phyloP scores from a whole-genome alignment of 2,329 filamentous ascomycete species.

The Sporothrix humicola region DNA sequence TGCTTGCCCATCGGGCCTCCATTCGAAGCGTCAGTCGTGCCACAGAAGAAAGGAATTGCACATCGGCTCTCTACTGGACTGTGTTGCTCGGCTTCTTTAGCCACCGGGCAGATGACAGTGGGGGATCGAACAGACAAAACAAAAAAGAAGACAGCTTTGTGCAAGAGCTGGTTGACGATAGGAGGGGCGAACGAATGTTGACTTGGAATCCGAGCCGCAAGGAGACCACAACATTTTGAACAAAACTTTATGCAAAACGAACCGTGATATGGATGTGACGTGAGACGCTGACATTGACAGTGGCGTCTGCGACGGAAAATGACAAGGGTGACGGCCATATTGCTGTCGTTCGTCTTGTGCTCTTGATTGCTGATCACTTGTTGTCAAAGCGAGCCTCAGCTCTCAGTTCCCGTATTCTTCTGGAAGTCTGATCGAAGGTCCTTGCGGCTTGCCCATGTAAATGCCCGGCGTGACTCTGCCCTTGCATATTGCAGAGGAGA shows the following conservation, averaged over 20 bases:
- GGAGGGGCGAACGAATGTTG: conserved; percentile 10
- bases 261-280: conserved; percentile 3
- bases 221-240: conserved; percentile 34
- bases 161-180: conserved; percentile 10
- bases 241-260: neutral
- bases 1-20: conserved; percentile 55
- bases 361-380: no score
- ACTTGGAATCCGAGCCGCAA: conserved; percentile 33
- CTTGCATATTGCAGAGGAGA: conserved; percentile 23
- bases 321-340: no score
- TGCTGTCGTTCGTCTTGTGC: no score
- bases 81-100: conserved; percentile 43
- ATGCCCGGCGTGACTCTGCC: conserved; percentile 1
- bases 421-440: conserved; percentile 27
- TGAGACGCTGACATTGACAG: neutral
- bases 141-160: conserved; percentile 13
- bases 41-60: conserved; percentile 85
- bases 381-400: neutral
- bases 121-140: conserved; percentile 49
- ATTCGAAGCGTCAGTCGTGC: conserved; percentile 75
- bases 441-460: conserved; percentile 25
- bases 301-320: no score
- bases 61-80: conserved; percentile 56
- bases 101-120: conserved; percentile 42
- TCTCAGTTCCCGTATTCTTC: neutral